phyloP scores from a whole-genome alignment of 176 grass and related monocot species.

The Guadua angustifolia region DNA sequence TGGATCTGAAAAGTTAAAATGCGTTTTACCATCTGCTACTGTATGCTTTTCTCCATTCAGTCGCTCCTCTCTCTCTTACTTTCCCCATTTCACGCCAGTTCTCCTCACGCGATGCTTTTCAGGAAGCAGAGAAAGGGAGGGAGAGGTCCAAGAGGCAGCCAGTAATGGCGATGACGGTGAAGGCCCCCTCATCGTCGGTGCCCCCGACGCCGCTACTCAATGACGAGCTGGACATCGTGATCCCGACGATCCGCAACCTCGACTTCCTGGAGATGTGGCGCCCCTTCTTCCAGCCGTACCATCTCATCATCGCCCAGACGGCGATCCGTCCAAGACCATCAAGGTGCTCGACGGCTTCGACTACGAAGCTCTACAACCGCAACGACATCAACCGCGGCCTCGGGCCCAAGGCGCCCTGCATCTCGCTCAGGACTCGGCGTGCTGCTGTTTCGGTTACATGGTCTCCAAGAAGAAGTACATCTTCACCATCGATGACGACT shows the following conservation, averaged over 20 bases:
- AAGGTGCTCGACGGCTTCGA: constrained; percentile 83
- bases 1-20: no score
- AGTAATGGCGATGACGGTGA: constrained; percentile 64
- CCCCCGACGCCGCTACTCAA: constrained; percentile 68
- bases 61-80: no score
- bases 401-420: constrained; percentile 83
- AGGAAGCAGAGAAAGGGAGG: neutral
- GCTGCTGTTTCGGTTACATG: constrained; percentile 97
- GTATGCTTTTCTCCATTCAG: no score
- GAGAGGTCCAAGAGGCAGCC: neutral
- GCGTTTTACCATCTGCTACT: no score
- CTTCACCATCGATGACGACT: no score
- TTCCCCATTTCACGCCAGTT: no score
- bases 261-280: constrained; percentile 93
- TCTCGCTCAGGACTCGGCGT: constrained; percentile 97
- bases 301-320: constrained; percentile 97
- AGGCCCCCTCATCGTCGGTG: constrained; percentile 35
- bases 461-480: no score
- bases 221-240: constrained; percentile 92
- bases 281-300: constrained; percentile 88
- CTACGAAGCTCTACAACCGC: constrained; percentile 97
- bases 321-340: constrained; percentile 72
- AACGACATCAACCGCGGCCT: constrained; percentile 99
- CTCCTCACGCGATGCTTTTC: no score
- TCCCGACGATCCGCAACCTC: constrained; percentile 85